Evolutionary conservation across 257 asterid species (phyloP), one percentile per base, ranked within the genome.

Genomic region (Solanum dulcamara): DNA sequence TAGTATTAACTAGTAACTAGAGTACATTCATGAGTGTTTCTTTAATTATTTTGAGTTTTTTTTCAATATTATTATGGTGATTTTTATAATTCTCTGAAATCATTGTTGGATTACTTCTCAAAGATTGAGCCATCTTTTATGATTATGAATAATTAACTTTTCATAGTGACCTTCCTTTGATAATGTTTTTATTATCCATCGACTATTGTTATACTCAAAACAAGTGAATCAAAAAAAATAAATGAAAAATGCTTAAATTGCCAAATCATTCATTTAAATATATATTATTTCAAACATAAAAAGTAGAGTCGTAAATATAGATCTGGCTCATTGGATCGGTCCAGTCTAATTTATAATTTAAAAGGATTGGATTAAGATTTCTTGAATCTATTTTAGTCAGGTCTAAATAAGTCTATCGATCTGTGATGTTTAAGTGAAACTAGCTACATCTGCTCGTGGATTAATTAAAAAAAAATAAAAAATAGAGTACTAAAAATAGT

Each of bases 251-350:
- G 2, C 24, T 67, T 67, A 32, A 64, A 32, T 66, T 30, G 3
- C 5, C 12, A 66, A 62, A 62, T 0, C 1, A 60, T 11, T 62
- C 13, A 26, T 12, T 28, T 6, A 62, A 62, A 26, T 62, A 64
- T 2, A 64, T 64, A 2, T 28, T 30, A 64, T 64, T 64, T 26
- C 1, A 62, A 62, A 62, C 4, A 62, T 62, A 28, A 62, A 62
- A 5, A 26, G 4, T 22, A 0, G 2, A 55, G 1, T 22, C 1
- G 1, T 22, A 1, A 53, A 55, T 55, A 22, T 1, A 18, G 13
- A 9, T 0, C 6, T 0, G 28, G 22, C 28, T 9, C 6, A 22
- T 22, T 55, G 1, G 10, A 9, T 55, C 0, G 2, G 0, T 55
- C 1, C 6, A 55, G 3, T 1, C 2, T 28, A 55, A 22, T 9